Base-by-base conservation (phyloP, 1,139 yeast genomes). In the Debaryomyces nepalensis region DNA sequence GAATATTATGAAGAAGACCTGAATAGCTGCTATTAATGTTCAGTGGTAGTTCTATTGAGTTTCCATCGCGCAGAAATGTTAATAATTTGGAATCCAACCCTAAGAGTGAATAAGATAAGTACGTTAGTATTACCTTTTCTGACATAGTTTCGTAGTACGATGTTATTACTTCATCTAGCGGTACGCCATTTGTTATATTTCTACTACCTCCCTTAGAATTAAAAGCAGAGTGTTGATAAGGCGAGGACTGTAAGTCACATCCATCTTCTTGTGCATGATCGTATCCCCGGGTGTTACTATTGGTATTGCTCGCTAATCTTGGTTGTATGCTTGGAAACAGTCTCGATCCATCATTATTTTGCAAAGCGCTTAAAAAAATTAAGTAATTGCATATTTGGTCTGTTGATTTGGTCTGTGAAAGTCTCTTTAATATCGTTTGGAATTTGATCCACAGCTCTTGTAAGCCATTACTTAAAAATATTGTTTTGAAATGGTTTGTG, bases 31-130 rank as follows among this genome's bases (percentile, higher is more conserved):
- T 77, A 18, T 82, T 78, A 9, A 87, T 61, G 26, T 69, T 64
- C 0, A 64, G 51, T 0, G 95, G 90, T 8, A 87, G 59, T 31
- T 62, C 64, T 5, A 67, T 52, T 10, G 68, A 59, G 15, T 52
- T 53, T 20, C 55, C 53, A 5, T 67, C 63, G 5, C 61, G 61
- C 5, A 53, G 54, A 61, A 85, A 77, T 1, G 79, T 73, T 39
- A 89, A 77, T 32, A 81, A 53, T 31, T 75, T 76, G 1, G 96
- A 82, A 35, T 87, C 85, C 5, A 87, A 74, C 0, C 96, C 97
- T 18, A 84, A 73, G 23, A 91, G 63, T 0, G 88, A 78, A 58
- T 78, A 90, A 3, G 86, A 79, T 4, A 88, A 63, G 49, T 78
- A 84, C 10, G 71, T 68, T 39, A 87, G 54, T 3, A 89, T 72